These are phyloP conservation scores for Leucocoprinus leucothites DNA, from an alignment of 768 basidiomycete species.

Conservation along the genomic window DNA sequence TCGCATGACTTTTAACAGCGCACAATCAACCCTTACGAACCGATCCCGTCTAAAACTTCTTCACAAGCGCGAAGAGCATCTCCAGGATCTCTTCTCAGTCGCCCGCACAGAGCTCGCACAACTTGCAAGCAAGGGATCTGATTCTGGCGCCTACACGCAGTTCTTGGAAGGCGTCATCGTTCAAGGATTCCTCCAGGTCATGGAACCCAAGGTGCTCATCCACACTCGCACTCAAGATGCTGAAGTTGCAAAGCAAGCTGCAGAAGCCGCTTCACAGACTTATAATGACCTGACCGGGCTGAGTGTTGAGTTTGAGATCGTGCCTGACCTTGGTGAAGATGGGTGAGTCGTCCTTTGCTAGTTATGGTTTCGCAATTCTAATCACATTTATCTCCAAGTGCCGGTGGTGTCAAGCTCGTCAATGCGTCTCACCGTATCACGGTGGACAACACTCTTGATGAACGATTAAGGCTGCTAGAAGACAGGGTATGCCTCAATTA, in stretches of 20 bases:
- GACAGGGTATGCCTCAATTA: conserved; percentile 62
- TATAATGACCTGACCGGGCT: conserved; percentile 82
- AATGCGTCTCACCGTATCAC: conserved; percentile 77
- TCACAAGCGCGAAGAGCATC: conserved; percentile 86
- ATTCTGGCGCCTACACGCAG: conserved; percentile 69
- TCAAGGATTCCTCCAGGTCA: conserved; percentile 80
- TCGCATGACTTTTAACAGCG: conserved; percentile 53
- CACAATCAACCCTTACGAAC: conserved; percentile 95
- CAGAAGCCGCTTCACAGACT: conserved; percentile 54
- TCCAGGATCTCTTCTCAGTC: conserved; percentile 81
- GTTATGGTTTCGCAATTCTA: background rate
- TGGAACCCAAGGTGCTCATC: conserved; percentile 72
- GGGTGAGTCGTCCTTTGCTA: conserved; percentile 39
- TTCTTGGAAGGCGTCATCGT: conserved; percentile 83
- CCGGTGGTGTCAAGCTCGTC: conserved; percentile 81
- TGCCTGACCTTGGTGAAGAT: conserved; percentile 63
- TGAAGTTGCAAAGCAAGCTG: conserved; percentile 57
- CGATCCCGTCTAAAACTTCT: conserved; percentile 90
- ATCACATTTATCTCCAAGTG: conserved; percentile 37
- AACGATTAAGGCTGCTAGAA: conserved; percentile 84
- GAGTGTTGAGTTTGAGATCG: conserved; percentile 54
- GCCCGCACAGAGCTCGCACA: conserved; percentile 60
- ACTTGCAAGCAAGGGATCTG: conserved; percentile 17
- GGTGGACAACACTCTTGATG: conserved; percentile 93
- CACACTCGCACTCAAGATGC: conserved; percentile 67